Evolutionary conservation across 768 basidiomycete species (phyloP).

Genomic region (Panaeolus papilionaceus): DNA sequence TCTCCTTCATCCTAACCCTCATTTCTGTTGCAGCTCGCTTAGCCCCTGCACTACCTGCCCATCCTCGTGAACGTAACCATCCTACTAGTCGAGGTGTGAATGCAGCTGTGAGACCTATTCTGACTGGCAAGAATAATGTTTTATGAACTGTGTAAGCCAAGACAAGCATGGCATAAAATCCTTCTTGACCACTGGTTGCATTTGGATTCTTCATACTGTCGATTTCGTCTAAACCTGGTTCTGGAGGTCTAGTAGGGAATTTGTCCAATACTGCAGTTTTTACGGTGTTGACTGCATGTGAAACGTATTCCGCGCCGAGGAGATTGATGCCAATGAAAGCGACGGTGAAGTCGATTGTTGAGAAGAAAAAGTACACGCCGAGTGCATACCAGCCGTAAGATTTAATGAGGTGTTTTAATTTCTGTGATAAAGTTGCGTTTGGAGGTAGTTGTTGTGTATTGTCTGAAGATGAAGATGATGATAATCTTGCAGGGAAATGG

Average conservation of each 20-base stretch:
- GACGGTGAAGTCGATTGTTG: conserved; percentile 81
- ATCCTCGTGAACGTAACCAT: conserved; percentile 83
- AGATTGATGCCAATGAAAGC: conserved; percentile 86
- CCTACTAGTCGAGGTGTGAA: conserved; percentile 86
- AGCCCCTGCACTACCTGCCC: conserved; percentile 79
- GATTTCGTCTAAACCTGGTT: conserved; percentile 72
- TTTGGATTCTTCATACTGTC: conserved; percentile 45
- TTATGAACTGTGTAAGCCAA: conserved; percentile 97
- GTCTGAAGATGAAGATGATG: conserved; percentile 41
- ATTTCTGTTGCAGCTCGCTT: conserved; percentile 64
- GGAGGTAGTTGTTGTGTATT: conserved; percentile 46
- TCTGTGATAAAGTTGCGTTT: conserved; percentile 65
- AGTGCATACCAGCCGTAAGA: conserved; percentile 97
- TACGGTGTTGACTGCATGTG: conserved; percentile 62
- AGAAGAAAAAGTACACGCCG: conserved; percentile 82
- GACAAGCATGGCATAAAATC: conserved; percentile 90
- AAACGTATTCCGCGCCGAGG: conserved; percentile 90
- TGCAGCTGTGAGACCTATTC: conserved; percentile 88
- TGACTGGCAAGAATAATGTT: conserved; percentile 86
- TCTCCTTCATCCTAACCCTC: conserved; percentile 49
- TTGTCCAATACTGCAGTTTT: conserved; percentile 54
- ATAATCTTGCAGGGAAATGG: conserved; percentile 53
- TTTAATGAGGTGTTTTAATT: conserved; percentile 83
- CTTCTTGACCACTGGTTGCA: conserved; percentile 58
- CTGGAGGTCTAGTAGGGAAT: conserved; percentile 59